Conservation (phyloP, 805 yeast species). For the Starmerella gropengiesseri region DNA sequence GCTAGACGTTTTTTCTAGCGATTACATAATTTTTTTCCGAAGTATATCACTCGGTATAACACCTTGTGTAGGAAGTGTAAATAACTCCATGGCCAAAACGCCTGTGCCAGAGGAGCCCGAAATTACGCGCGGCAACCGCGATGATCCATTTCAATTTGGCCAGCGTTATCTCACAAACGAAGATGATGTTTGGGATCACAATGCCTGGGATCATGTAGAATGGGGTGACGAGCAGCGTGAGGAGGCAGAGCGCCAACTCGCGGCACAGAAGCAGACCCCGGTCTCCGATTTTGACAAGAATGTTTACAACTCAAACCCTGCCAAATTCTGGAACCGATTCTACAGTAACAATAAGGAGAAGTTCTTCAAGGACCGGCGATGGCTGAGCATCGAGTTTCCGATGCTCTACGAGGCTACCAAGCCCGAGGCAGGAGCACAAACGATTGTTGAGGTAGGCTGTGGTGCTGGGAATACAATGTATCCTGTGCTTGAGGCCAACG, state of each 20-base stretch:
- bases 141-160: constrained; percentile 85
- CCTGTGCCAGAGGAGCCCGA: background rate
- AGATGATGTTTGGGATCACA: constrained; percentile 74
- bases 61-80: too few relatives aligned
- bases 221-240: constrained; percentile 86
- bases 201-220: constrained; percentile 96
- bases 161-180: constrained; percentile 62
- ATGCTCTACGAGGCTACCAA: constrained; percentile 66
- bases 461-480: constrained; percentile 97
- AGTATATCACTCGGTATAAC: too few relatives aligned
- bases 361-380: constrained; percentile 91
- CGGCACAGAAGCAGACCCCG: constrained; percentile 66
- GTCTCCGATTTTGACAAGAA: constrained; percentile 78
- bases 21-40: constrained; percentile 5
- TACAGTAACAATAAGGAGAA: constrained; percentile 84
- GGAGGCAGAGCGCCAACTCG: constrained; percentile 64
- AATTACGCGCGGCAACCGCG: constrained; percentile 34
- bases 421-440: constrained; percentile 54
- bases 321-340: constrained; percentile 89
- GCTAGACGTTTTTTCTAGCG: too few relatives aligned
- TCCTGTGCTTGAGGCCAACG: constrained; percentile 74
- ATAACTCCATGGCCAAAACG: background rate
- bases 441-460: constrained; percentile 87
- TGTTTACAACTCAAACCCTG: constrained; percentile 73
- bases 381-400: constrained; percentile 94